These are phyloP conservation scores for Aspergillus nidulans DNA, from an alignment of 495 filamentous ascomycete species.

Conservation along the genomic window DNA sequence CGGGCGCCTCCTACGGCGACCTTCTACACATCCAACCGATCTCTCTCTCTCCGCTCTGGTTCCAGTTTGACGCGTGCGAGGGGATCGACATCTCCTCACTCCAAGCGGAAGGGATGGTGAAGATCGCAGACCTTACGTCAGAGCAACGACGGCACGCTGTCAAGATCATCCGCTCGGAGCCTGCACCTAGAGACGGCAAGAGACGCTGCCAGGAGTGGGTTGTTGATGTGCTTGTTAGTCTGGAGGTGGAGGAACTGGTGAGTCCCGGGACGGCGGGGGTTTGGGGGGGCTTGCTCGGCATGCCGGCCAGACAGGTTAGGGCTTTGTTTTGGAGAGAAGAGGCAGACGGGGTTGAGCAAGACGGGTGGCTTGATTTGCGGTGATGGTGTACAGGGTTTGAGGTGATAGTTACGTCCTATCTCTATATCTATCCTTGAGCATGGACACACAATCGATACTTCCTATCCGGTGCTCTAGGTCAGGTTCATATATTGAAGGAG, in stretches of 20 bases:
- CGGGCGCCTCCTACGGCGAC: background rate
- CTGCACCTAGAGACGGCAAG: constrained; percentile 11
- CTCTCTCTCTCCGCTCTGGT: constrained; percentile 12
- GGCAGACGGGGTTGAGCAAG: too few species aligned
- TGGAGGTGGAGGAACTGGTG: constrained; percentile 20
- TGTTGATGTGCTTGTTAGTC: constrained; percentile 14
- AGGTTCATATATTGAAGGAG: too few species aligned
- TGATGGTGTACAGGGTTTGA: background rate
- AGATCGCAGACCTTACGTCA: constrained; percentile 8
- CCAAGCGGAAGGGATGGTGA: constrained; percentile 13
- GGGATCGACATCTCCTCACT: constrained; percentile 6
- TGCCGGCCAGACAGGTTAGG: background rate
- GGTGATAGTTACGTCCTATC: too few species aligned
- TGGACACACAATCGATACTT: too few species aligned
- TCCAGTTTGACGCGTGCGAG: constrained; percentile 15
- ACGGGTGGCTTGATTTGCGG: background rate
- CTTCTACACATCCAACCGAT: constrained; percentile 6
- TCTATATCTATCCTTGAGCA: too few species aligned
- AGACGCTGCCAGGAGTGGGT: constrained; percentile 18
- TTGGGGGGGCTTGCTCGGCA: constrained; percentile 14
- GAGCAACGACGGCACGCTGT: constrained; percentile 7
- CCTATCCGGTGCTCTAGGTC: too few species aligned
- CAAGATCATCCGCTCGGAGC: constrained; percentile 2
- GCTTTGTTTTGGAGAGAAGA: too few species aligned
- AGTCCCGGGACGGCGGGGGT: constrained; percentile 10